Percentiles rank a stretch among this genome's conserved stretches.
Conservation (phyloP, 257 asterid species). For the Hygrophila difformis region DNA sequence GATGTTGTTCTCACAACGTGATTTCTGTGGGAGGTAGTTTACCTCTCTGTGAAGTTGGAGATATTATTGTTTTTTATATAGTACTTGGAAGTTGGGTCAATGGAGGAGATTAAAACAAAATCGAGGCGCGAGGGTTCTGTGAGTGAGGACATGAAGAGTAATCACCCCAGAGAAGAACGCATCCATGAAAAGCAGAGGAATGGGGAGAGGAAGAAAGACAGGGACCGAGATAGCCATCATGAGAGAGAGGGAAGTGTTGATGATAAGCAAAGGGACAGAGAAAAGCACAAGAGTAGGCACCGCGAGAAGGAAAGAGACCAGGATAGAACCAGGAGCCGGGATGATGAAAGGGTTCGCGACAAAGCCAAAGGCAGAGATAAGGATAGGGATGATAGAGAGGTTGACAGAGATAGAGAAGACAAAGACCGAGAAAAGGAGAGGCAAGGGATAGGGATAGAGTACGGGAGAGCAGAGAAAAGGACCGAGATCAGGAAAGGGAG, state of each 20-base stretch:
- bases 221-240: slow-evolving; percentile 3
- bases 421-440: slow-evolving; percentile 21
- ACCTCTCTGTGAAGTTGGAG: too few relatives aligned
- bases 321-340: slow-evolving; percentile 24
- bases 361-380: slow-evolving; percentile 26
- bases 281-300: slow-evolving; percentile 22
- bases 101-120: slow-evolving; percentile 44
- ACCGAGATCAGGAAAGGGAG: slow-evolving; percentile 11
- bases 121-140: slow-evolving; percentile 37
- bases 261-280: slow-evolving; percentile 20
- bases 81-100: slow-evolving; percentile 1
- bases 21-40: too few relatives aligned
- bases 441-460: slow-evolving; percentile 8
- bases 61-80: not conserved
- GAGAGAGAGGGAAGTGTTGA: slow-evolving; percentile 15
- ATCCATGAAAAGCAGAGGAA: slow-evolving; percentile 30
- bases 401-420: slow-evolving; percentile 23
- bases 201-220: slow-evolving; percentile 29
- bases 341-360: slow-evolving; percentile 25
- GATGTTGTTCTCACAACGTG: too few relatives aligned
- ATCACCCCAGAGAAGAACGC: slow-evolving; percentile 29
- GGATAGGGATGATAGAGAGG: slow-evolving; percentile 22
- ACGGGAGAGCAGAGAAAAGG: slow-evolving; percentile 14
- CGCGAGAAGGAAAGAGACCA: slow-evolving; percentile 34
- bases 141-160: slow-evolving; percentile 24